phyloP scores from a whole-genome alignment of 495 filamentous ascomycete genomes.

The Aspergillus incahuasiensis region DNA sequence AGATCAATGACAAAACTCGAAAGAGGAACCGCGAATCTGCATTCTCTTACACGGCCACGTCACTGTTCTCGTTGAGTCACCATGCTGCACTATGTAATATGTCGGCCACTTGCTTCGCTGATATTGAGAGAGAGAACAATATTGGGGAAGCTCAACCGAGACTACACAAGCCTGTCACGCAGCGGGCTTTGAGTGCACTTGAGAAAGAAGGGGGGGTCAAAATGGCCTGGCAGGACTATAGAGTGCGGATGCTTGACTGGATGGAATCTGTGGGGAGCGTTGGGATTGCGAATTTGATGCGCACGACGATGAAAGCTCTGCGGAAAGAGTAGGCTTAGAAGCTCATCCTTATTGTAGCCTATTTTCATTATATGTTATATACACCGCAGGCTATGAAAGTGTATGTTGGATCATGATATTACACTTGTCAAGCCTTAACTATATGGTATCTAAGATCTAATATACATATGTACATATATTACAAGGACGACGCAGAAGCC shows the following conservation, averaged over 20 bases:
- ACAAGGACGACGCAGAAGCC: slow-evolving; percentile 1
- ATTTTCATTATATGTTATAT: not conserved
- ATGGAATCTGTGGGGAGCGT: slow-evolving; percentile 59
- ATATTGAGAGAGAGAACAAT: slow-evolving; percentile 58
- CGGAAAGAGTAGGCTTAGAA: slow-evolving; percentile 28
- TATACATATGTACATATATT: slow-evolving; percentile 13
- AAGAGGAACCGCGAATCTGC: slow-evolving; percentile 35
- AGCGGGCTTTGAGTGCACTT: slow-evolving; percentile 56
- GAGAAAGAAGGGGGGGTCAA: slow-evolving; percentile 64
- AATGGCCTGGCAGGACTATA: slow-evolving; percentile 69
- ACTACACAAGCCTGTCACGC: slow-evolving; percentile 74
- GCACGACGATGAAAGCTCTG: slow-evolving; percentile 76
- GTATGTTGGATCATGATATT: not conserved
- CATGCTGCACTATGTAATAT: slow-evolving; percentile 60
- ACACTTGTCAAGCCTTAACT: not conserved
- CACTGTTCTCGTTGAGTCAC: slow-evolving; percentile 66
- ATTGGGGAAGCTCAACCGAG: slow-evolving; percentile 44
- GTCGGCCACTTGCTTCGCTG: slow-evolving; percentile 60
- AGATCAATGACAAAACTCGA: slow-evolving; percentile 29
- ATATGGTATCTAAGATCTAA: not conserved
- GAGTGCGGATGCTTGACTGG: slow-evolving; percentile 65
- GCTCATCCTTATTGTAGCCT: not conserved
- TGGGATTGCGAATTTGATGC: slow-evolving; percentile 71
- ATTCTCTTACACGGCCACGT: slow-evolving; percentile 43
- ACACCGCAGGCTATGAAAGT: not conserved